A percentile compares a stretch with the other conserved stretches of the same genome.
Evolutionary conservation across 2,329 filamentous ascomycete genomes (phyloP).

Genomic region (Thermothelomyces thermophilus): DNA sequence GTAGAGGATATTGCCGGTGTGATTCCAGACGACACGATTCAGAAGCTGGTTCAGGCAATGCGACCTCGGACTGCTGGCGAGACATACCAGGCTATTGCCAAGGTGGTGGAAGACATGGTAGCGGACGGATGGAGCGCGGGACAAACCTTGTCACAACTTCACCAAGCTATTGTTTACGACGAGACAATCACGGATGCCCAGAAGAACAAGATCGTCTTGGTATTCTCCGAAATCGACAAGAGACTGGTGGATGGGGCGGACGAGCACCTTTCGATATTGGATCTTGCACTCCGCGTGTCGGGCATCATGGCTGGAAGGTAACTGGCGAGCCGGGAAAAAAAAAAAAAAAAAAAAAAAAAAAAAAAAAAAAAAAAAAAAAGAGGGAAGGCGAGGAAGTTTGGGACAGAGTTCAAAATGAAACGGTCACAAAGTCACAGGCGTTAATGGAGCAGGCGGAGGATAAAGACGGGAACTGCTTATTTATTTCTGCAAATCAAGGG

Average conservation of each 20-base stretch:
- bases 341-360: too few species aligned
- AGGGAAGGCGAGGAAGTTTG: neutral
- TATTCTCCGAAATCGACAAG: slow-evolving; percentile 94
- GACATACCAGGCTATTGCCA: slow-evolving; percentile 67
- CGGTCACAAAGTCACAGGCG: slow-evolving; percentile 10
- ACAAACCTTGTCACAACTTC: slow-evolving; percentile 73
- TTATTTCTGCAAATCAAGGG: slow-evolving; percentile 8
- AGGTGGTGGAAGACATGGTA: slow-evolving; percentile 81
- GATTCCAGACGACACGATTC: slow-evolving; percentile 70
- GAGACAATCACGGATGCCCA: slow-evolving; percentile 76
- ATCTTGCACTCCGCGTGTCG: slow-evolving; percentile 75
- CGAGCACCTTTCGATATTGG: slow-evolving; percentile 86
- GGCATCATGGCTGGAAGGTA: slow-evolving; percentile 54
- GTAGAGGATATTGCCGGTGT: slow-evolving; percentile 96
- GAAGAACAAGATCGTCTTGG: slow-evolving; percentile 81
- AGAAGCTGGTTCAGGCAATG: slow-evolving; percentile 65
- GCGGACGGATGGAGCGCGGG: slow-evolving; percentile 95
- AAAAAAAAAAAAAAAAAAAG: neutral
- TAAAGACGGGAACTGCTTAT: neutral
- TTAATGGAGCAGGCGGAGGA: slow-evolving; percentile 10
- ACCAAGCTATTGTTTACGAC: slow-evolving; percentile 74
- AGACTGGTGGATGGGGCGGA: slow-evolving; percentile 89
- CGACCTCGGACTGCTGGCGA: slow-evolving; percentile 59
- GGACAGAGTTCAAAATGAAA: neutral
- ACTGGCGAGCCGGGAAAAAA: too few species aligned